These are phyloP conservation scores for Fraxinus ornus DNA, from an alignment of 305 asterid species.

Conservation along the genomic window DNA sequence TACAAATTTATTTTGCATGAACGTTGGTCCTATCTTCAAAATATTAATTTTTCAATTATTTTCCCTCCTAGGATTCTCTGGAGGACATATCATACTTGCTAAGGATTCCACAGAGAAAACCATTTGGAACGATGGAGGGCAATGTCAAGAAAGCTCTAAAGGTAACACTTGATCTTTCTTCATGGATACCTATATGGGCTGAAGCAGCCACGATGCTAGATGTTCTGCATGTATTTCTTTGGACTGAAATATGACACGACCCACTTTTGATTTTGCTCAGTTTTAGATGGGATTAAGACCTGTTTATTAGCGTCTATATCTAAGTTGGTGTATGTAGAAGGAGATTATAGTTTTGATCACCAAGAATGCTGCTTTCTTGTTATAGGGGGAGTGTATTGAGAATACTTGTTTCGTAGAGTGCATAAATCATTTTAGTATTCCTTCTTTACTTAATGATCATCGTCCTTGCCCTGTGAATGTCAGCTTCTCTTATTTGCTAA, in stretches of 20 bases:
- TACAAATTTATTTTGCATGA: not conserved
- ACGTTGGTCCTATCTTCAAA: not conserved
- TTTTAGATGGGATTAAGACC: not conserved
- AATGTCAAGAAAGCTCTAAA: slow-evolving; percentile 88
- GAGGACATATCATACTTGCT: slow-evolving; percentile 96
- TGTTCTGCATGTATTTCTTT: not conserved
- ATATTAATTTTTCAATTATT: slow-evolving; percentile 1
- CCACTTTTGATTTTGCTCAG: slow-evolving; percentile 9
- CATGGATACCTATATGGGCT: slow-evolving; percentile 13
- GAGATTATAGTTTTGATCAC: not conserved
- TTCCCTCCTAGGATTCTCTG: slow-evolving; percentile 63
- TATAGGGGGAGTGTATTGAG: not conserved
- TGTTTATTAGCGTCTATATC: not conserved
- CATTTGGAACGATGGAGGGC: slow-evolving; percentile 97
- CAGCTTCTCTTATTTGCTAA: slow-evolving; percentile 6
- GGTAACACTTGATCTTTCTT: slow-evolving; percentile 41
- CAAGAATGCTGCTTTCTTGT: slow-evolving; percentile 3
- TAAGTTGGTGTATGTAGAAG: not conserved
- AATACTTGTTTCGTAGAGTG: not conserved
- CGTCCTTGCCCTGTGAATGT: not conserved
- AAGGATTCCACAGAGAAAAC: slow-evolving; percentile 95
- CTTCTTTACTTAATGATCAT: not conserved
- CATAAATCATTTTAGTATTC: not conserved
- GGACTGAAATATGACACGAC: slow-evolving; percentile 5
- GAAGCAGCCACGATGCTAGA: not conserved